Base-by-base conservation (phyloP, 2,329 filamentous ascomycete species). In the Pseudocercospora fijiensis region DNA sequence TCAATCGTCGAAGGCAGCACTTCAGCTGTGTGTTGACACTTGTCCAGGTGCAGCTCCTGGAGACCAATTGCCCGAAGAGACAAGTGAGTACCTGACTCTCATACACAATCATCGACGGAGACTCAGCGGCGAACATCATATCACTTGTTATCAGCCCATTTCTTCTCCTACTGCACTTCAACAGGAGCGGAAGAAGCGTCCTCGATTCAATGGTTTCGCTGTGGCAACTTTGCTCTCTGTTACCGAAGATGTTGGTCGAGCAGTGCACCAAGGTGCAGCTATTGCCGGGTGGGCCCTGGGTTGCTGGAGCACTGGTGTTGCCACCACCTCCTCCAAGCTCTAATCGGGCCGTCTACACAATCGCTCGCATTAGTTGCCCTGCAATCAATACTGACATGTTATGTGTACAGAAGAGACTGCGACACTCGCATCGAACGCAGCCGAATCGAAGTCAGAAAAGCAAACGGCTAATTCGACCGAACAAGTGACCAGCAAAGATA, bases 271-370 rank as follows among this genome's bases (percentile, higher is more conserved):
- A 41, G 37, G 37, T 18, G 37, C 8, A 41, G 37, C 37, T 18
- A 41, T 41, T 41, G 37, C 37, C 18, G 37, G 16, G 16, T 41
- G 2, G 9, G 9, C 13, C 45, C 45, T 49, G 20, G 24, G 20
- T 26, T 9, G 45, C 10, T 53, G 24, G 26, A 56, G 28, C 10
- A 4, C 53, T 56, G 27, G n/a, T 33, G 16, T 18, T n/a, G 28
- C 53, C 53, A 33, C 53, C n/a, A 37, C 53, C 9, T 20, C 28
- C 28, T 22, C 28, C 2, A 11, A 41, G 53, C 53, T 56, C 53
- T 56, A 37, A 56, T 56, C 53, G 53, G 53, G 18, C 53, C 28
- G n/a, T 55, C 51, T 55, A 26, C 45, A 20, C 45, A 13, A 24
- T 16, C 24, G 37, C 37, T 41, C 37, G 45, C 45, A 20, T 24